Base-by-base conservation (phyloP, 169 alveolate genomes). In the Amoebophrya sp. region DNA sequence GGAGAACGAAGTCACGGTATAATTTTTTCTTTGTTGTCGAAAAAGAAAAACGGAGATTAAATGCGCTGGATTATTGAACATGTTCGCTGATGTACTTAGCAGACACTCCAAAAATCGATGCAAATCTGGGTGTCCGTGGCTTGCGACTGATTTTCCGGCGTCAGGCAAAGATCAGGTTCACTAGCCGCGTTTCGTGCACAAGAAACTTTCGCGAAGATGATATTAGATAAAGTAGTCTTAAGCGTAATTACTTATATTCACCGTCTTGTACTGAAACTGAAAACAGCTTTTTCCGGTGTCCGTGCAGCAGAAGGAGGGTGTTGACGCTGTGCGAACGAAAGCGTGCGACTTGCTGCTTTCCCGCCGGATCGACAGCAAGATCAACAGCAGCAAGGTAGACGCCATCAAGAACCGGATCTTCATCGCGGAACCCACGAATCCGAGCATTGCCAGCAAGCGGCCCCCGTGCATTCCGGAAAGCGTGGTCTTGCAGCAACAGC, bases 341-440 rank as follows among this genome's bases (percentile, higher is more conserved):
- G 99, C 98, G 23, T 97, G 99, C 92, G 95, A 96, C 77, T 91
- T 96, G 77, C 95, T 97, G 40, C 94, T 96, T 55, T 94, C 90
- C 89, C 95, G 95, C 35, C 89, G 96, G 33, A 77, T 95, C 66
- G 94, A 94, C 91, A 92, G 91, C 93, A 95, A 95, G 93, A 41
- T 93, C 66, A 66, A 92, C 83, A 90, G 91, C 55, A 77, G 77
- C 29, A 92, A 93, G 41, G 89, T 90, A 3, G 94, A 47, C 35
- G 93, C 40, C 39, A 83, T 77, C 41, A 33, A 88, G 40, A 40
- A 83, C 32, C 41, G 91, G 25, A 40, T 53, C 39, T 66, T 35
- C 33, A 77, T 53, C 39, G 92, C 93, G 33, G 89, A 53, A 0
- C 90, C 90, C 0, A 91, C 40, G 29, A 7, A 47, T 12, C 66